Base-by-base conservation (phyloP, 495 filamentous ascomycete genomes). In the Oleoguttula mirabilis region DNA sequence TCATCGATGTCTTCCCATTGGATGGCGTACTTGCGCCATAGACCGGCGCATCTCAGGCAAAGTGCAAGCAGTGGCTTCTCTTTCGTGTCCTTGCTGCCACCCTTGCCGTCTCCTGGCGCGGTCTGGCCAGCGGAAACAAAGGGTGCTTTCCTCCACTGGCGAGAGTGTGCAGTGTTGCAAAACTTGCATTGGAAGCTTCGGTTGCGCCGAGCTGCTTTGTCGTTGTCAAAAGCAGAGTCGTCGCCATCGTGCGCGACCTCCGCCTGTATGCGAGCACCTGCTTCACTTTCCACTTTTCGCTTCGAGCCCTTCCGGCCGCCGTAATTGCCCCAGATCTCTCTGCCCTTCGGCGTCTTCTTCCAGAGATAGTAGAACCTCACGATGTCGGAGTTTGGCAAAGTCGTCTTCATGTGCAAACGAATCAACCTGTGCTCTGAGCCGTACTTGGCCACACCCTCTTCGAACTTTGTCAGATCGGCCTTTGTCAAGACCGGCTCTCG, bases 1-100 rank as follows among this genome's bases (percentile, higher is more conserved):
- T 96, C 90, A 41, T 96, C 90, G n/a, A 83, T 70, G 50, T 92
- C 82, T 57, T 96, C 90, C 76, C 85, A 99, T 45, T 90, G 84
- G 42, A 99, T 86, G 8, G 79, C 87, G 55, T 96, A 96, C 43
- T 88, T 81, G 23, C 90, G 75, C 90, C 90, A 99, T 22, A 96
- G 65, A 33, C 84, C 72, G 15, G 85, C 87, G 62, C 90, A 99
- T 4, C 88, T 77, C 40, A 82, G 67, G 59, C 90, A 99, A 4
- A 99, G 73, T 1, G 88, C 84, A 25, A 87, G 75, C 11, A 87
- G 75, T 15, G 87, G 75, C 54, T 77, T 72, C n/a, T 68, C 66
- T 3, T 73, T 73, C 54, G 92, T 93, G 42, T 93, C 85, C 47
- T 70, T 71, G 20, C 66, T 55, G 33, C 71, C 73, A 50, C 77